Conservation (phyloP, 768 basidiomycete genomes). For the Phanerochaete sordida region DNA sequence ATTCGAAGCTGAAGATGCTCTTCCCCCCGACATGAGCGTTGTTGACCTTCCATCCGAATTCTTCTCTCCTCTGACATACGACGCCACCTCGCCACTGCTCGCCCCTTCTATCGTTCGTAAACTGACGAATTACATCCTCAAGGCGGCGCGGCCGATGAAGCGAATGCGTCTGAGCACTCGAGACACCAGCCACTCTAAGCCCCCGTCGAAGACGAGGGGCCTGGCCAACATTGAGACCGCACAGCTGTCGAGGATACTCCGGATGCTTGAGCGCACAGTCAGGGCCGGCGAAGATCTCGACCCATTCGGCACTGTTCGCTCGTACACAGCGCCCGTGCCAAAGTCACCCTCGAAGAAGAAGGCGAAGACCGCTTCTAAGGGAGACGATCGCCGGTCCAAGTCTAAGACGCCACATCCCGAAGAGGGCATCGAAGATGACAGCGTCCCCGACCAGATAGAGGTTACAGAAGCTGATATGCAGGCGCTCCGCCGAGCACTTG, state of each 20-base stretch:
- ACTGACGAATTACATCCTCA: conserved; percentile 63
- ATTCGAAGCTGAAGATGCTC: conserved; percentile 74
- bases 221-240: conserved; percentile 67
- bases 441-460: conserved; percentile 14
- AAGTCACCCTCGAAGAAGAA: conserved; percentile 19
- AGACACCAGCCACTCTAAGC: conserved; percentile 32
- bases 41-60: conserved; percentile 53
- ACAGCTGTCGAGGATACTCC: conserved; percentile 62
- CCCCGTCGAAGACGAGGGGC: conserved; percentile 33
- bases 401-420: conserved; percentile 39
- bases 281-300: conserved; percentile 72
- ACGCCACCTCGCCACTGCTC: conserved; percentile 59
- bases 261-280: conserved; percentile 77
- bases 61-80: conserved; percentile 60
- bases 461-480: conserved; percentile 49
- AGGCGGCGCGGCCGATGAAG: conserved; percentile 65
- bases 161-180: conserved; percentile 51
- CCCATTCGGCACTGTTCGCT: conserved; percentile 47
- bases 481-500: conserved; percentile 47
- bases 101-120: conserved; percentile 59
- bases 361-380: conserved; percentile 36
- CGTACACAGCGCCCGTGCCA: conserved; percentile 2
- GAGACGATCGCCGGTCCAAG: conserved; percentile 37
- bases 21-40: conserved; percentile 54
- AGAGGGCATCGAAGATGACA: conserved; percentile 27